Evolutionary conservation across 768 basidiomycete genomes (phyloP), one percentile per base, ranked within the genome.

Genomic region (Kwoniella botswanensis): DNA sequence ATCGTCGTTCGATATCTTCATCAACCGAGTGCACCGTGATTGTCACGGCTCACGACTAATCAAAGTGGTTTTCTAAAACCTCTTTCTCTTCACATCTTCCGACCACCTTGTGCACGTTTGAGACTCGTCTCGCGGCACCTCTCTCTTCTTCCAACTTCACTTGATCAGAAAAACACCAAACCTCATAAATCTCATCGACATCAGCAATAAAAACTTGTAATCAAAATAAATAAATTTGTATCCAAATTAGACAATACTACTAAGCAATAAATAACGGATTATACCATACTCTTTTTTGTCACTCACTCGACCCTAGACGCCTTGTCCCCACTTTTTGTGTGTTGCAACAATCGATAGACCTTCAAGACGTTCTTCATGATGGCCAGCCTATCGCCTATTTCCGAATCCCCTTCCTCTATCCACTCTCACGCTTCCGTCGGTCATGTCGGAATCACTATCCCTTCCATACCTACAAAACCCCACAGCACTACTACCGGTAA

Each of bases 21-120:
- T 35, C 35, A 5, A 35, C 7, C 35, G 35, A 35, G 35, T 35
- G 21, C 21, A 57, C 63, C 63, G 41, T 42, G 41, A 64, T 35
- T 2, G 26, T 60, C 29, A 44, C 63, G 63, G 46, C 26, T 22
- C 17, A 64, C 63, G 52, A 64, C 26, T 53, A 29, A 55, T 64
- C 63, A 64, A 64, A 55, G 17, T 64, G 63, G 63, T n/a, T 43
- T 41, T 17, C 29, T 77, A 79, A 74, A 61, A 56, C 64, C 61
- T 63, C 42, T 60, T 21, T 13, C 61, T 24, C 43, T 58, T 43
- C 26, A 35, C 35, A 13, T 44, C 41, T 68, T 71, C 77, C 80
- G 80, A 79, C 78, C 72, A 65, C 80, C 80, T 78, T 81, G 78
- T 78, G 80, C 80, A 79, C 78, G 80, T 79, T 81, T 79, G 80